phyloP scores from a whole-genome alignment of 2,329 filamentous ascomycete species.

The Colletotrichum gigasporum region DNA sequence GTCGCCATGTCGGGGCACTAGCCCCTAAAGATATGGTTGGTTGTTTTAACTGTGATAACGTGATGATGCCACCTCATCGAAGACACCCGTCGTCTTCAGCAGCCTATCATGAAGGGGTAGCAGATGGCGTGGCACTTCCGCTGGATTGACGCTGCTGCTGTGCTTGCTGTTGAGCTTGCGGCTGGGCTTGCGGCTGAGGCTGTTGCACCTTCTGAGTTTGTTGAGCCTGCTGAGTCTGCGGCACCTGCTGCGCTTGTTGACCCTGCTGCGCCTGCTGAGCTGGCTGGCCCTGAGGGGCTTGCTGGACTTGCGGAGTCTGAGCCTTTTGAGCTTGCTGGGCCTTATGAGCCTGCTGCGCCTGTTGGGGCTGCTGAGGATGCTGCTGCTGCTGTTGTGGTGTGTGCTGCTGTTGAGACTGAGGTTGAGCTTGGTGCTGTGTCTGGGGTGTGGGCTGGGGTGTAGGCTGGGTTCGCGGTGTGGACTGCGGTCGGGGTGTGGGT shows the following conservation, averaged over 20 bases:
- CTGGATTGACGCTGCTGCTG: conserved; percentile 46
- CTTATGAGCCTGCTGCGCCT: conserved; percentile 40
- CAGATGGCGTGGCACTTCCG: conserved; percentile 50
- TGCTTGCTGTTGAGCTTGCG: conserved; percentile 36
- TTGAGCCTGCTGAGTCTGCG: conserved; percentile 5
- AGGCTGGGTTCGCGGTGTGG: conserved; percentile 21
- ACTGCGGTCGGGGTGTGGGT: conserved; percentile 14
- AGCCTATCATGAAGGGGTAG: conserved; percentile 12
- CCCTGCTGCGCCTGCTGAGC: conserved; percentile 43
- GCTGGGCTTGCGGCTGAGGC: not conserved
- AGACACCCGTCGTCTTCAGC: not conserved
- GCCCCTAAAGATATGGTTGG: not conserved
- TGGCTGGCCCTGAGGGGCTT: conserved; percentile 35
- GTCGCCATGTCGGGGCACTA: not conserved
- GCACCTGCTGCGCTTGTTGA: conserved; percentile 30
- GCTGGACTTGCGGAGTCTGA: conserved; percentile 28
- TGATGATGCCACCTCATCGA: not conserved
- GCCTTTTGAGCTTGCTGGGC: conserved; percentile 36
- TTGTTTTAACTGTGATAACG: not conserved
- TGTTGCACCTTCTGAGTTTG: conserved; percentile 33
- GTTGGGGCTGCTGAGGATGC: conserved; percentile 55
- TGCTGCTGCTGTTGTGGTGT: conserved; percentile 43
- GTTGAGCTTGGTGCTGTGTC: conserved; percentile 5
- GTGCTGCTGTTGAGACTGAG: not conserved
- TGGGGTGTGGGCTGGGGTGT: conserved; percentile 13